These are phyloP conservation scores for Dactylonectria macrodidyma DNA, from an alignment of 2,329 filamentous ascomycete species.

Conservation along the genomic window DNA sequence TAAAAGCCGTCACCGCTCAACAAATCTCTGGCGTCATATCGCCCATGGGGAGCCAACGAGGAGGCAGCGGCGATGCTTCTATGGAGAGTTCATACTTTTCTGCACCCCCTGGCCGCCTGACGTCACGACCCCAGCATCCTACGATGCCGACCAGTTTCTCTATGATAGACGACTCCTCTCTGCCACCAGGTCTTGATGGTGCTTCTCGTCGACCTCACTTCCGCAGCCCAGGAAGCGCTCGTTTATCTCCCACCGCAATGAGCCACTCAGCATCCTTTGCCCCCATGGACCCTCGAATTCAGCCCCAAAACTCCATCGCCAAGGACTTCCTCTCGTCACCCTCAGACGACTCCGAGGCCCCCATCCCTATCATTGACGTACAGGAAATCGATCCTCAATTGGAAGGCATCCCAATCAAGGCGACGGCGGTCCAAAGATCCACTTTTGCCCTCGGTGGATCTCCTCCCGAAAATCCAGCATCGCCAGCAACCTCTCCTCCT, in stretches of 20 bases:
- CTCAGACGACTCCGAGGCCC: slow-evolving; percentile 50
- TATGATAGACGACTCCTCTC: slow-evolving; percentile 41
- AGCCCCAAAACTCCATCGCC: slow-evolving; percentile 53
- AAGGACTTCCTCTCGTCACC: slow-evolving; percentile 55
- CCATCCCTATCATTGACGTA: slow-evolving; percentile 68
- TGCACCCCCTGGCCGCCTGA: slow-evolving; percentile 36
- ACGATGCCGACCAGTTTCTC: slow-evolving; percentile 37
- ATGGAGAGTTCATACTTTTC: slow-evolving; percentile 44
- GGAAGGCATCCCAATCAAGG: slow-evolving; percentile 72
- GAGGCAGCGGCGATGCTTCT: slow-evolving; percentile 44
- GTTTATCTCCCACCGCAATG: slow-evolving; percentile 52
- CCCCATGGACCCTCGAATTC: slow-evolving; percentile 62
- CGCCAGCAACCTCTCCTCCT: slow-evolving; percentile 49
- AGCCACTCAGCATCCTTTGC: slow-evolving; percentile 56
- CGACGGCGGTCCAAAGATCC: slow-evolving; percentile 65
- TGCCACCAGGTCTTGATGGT: slow-evolving; percentile 54
- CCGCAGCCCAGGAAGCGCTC: slow-evolving; percentile 49
- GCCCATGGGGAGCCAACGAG: slow-evolving; percentile 48
- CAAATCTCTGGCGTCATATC: slow-evolving; percentile 51
- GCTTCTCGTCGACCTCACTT: slow-evolving; percentile 55
- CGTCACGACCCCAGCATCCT: slow-evolving; percentile 38
- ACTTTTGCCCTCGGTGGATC: slow-evolving; percentile 63
- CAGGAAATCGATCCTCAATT: slow-evolving; percentile 70
- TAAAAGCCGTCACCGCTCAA: slow-evolving; percentile 51
- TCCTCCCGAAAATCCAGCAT: slow-evolving; percentile 48